Evolutionary conservation across 1,284 basidiomycete species (phyloP), one percentile per base, ranked within the genome.

Genomic region (Exobasidium cylindrosporum): DNA sequence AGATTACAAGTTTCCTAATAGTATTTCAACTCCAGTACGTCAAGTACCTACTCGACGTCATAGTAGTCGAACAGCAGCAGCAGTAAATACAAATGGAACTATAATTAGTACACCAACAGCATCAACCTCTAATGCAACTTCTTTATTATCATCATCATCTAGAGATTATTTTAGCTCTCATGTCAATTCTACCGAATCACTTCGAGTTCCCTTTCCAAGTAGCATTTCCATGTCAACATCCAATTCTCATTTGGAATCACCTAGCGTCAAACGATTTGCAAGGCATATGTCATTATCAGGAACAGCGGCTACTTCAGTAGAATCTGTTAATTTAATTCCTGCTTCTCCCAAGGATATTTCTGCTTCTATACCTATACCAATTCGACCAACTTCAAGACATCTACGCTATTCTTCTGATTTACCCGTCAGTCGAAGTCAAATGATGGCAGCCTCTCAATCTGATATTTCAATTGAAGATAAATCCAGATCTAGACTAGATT

Each of bases 361-460:
- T 55, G n/a, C 29, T 26, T n/a, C n/a, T n/a, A 32, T 55, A 55
- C 53, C 53, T 28, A 26, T 26, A 11, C 58, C 61, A 28, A 47
- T 23, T 7, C 62, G 69, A 13, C 69, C 72, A 0, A 56, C 65
- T 1, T 70, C 65, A 59, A 60, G 69, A 28, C 72, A 74, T 60
- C 61, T 67, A 55, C 70, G 73, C 17, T 76, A 74, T 64, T 73
- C 73, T 4, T 76, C 73, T 2, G 73, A 76, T 13, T 47, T 74
- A 14, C 73, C 73, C 30, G 57, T 74, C 3, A 66, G 69, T 21
- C 61, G 65, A 56, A 30, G 7, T 61, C 65, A 30, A 28, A 40
- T 40, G 35, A 58, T 11, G 54, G 62, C 32, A 59, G 63, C 40
- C 64, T 63, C 21, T 61, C 65, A 11, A 65, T 68, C 24, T 17